Base-by-base conservation (phyloP, 139 green algal species). In the Haematococcus sp. region DNA sequence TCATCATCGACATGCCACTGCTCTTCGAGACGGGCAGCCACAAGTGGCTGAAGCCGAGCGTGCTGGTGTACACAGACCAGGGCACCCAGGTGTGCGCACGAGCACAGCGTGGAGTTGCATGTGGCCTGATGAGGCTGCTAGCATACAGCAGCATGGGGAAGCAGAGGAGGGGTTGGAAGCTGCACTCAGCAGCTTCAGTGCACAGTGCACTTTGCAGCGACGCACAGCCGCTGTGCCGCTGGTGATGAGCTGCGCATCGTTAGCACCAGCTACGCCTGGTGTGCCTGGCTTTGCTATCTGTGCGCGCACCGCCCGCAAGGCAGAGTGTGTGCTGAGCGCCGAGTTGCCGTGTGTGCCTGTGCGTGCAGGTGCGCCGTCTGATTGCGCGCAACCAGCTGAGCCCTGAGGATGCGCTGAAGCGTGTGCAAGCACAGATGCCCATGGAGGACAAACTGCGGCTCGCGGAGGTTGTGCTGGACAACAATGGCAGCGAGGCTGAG, bases 1-100 rank as follows among this genome's bases (percentile, higher is more conserved):
- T 91, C 85, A 81, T 93, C 0, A 67, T 97, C 1, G 92, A 97
- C 74, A 94, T 95, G 89, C 92, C 92, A 0, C 80, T 97, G 46
- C 85, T 97, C 11, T 95, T 97, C 71, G 92, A 97, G 72, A 92
- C 85, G 7, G 83, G 84, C 0, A 74, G 15, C 16, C 56, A 75
- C 70, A 61, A 65, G 30, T 55, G 71, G 28, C 63, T 51, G 16
- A 17, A 17, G 22, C 82, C 76, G 0, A 60, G 59, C 16, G 76
- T 95, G 15, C 60, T 94, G 15, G 89, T 96, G 2, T 69, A 76
- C 1, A 89, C 82, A 65, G 75, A 43, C 20, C 43, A 49, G n/a
- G 76, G 65, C n/a, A 23, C 46, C 2, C 77, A 86, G 75, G 80
- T 86, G 35, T 11, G 40, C 40, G 40, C 40, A 49, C 7, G 7